Conservation (phyloP, 805 yeast genomes). For the Yamadazyma laniorum region DNA sequence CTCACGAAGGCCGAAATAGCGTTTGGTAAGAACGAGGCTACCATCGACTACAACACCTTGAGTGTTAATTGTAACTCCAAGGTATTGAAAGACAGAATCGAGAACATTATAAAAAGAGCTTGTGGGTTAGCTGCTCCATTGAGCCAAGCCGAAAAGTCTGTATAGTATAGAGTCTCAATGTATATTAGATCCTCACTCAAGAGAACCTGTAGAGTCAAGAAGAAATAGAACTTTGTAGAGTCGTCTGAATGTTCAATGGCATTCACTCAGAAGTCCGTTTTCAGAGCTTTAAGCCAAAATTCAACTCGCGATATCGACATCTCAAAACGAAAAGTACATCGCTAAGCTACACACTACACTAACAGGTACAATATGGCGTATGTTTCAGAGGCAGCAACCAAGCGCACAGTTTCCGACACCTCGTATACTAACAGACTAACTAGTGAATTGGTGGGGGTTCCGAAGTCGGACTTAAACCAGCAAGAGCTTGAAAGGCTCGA, state of each 20-base stretch:
- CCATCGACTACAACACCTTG: slow-evolving; percentile 60
- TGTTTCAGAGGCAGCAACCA: slow-evolving; percentile 5
- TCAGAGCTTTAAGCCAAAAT: too few species aligned
- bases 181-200: slow-evolving; percentile 1
- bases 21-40: slow-evolving; percentile 76
- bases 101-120: slow-evolving; percentile 75
- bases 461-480: slow-evolving; percentile 76
- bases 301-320: background rate
- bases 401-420: too few species aligned
- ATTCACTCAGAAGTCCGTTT: too few species aligned
- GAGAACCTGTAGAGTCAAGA: background rate
- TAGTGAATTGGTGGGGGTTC: slow-evolving; percentile 68
- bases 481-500: slow-evolving; percentile 78
- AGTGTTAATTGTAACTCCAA: slow-evolving; percentile 69
- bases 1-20: slow-evolving; percentile 55
- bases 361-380: slow-evolving; percentile 12
- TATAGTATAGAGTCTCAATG: slow-evolving; percentile 4
- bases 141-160: slow-evolving; percentile 40
- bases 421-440: slow-evolving; percentile 25
- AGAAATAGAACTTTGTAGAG: too few species aligned
- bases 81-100: slow-evolving; percentile 78
- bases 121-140: slow-evolving; percentile 82
- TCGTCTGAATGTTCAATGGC: too few species aligned
- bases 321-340: slow-evolving; percentile 1
- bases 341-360: background rate